Evolutionary conservation across 2,329 filamentous ascomycete species (phyloP).

Genomic region (Boeremia exigua): DNA sequence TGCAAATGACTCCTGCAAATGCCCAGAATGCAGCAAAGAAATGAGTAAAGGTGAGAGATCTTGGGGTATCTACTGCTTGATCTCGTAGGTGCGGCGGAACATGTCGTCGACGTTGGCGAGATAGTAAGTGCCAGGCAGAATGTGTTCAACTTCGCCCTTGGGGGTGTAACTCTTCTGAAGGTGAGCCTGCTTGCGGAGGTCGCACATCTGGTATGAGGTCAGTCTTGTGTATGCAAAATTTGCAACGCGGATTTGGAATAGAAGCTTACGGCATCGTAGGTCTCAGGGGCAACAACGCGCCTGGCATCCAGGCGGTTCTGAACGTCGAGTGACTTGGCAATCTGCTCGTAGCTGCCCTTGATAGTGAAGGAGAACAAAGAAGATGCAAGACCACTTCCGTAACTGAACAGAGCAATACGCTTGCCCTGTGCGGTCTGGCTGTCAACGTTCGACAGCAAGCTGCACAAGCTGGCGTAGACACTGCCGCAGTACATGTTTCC

Average conservation of each 20-base stretch:
- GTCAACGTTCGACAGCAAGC: slow-evolving; percentile 55
- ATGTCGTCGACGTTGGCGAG: slow-evolving; percentile 58
- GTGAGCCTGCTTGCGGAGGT: slow-evolving; percentile 58
- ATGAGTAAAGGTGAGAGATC: slow-evolving; percentile 29
- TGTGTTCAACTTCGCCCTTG: slow-evolving; percentile 51
- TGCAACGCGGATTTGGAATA: slow-evolving; percentile 12
- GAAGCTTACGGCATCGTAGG: slow-evolving; percentile 54
- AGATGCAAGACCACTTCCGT: slow-evolving; percentile 59
- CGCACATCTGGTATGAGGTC: slow-evolving; percentile 54
- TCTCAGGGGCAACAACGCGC: slow-evolving; percentile 54
- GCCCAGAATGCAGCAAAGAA: slow-evolving; percentile 41
- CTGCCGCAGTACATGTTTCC: slow-evolving; percentile 63
- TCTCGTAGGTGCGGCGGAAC: slow-evolving; percentile 58
- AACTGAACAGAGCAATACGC: slow-evolving; percentile 60
- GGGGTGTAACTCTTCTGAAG: slow-evolving; percentile 58
- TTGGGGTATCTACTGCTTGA: slow-evolving; percentile 53
- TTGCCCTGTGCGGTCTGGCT: slow-evolving; percentile 56
- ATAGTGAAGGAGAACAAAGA: slow-evolving; percentile 59
- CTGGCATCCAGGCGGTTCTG: slow-evolving; percentile 54
- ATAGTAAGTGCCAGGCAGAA: slow-evolving; percentile 59
- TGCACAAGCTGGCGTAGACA: slow-evolving; percentile 58
- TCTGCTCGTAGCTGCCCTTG: slow-evolving; percentile 54
- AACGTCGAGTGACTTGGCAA: slow-evolving; percentile 56
- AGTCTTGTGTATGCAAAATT: slow-evolving; percentile 29
- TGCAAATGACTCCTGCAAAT: slow-evolving; percentile 45